Base-by-base conservation (phyloP, 768 basidiomycete genomes). In the Kwoniella sp. region DNA sequence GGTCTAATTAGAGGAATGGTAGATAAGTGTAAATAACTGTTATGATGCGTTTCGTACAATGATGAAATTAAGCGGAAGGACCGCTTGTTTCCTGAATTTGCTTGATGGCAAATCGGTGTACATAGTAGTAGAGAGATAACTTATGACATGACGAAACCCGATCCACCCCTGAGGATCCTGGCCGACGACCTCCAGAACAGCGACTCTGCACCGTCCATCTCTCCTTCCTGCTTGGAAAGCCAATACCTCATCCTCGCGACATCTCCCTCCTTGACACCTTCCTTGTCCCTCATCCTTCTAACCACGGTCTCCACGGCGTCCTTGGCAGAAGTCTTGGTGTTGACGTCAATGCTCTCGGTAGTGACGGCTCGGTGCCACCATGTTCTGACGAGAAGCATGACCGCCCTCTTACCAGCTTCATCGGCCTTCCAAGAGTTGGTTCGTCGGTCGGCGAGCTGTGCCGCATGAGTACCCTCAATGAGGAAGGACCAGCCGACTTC, bases 401-500 rank as follows among this genome's bases (percentile, higher is more conserved):
- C 71, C 2, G 75, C 76, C 29, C 72, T 27, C 57, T 77, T 79
- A 36, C 77, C 77, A 9, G 67, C 57, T 56, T 79, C 77, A 27
- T 76, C 70, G 27, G 76, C 68, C 33, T 73, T 49, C 77, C 71
- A 74, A 2, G 74, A 73, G 50, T 71, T 69, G 30, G 74, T 69
- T n/a, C 69, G 54, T 48, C 74, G 63, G 61, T 74, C 76, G 26
- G 72, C 69, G 21, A 66, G 54, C n/a, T 66, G 57, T 9, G 77
- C 57, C 29, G 77, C 73, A 51, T 68, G 65, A 0, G 72, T 73
- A 7, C 72, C 77, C 53, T 80, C 79, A 37, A 78, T 76, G 10
- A 79, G 33, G 65, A 74, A 79, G 5, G 77, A 77, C 78, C 77
- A 79, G 10, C 79, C 79, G 25, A 80, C 73, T 62, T 80, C 80